Conservation (phyloP, 306 rosid species). For the Castanopsis chinensis region DNA sequence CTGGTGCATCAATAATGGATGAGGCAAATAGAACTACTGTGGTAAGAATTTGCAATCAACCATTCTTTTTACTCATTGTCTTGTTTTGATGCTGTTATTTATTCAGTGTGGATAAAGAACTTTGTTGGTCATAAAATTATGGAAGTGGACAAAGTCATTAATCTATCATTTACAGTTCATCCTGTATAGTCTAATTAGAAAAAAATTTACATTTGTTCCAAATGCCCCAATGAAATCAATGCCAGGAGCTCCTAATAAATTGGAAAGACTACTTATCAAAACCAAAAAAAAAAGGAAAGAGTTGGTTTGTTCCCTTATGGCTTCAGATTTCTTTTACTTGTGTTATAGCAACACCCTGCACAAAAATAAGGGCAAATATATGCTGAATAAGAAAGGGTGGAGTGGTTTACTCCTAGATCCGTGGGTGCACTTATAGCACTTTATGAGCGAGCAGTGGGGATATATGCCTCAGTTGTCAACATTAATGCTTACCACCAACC, state of each 20-base stretch:
- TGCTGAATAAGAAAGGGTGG: background rate
- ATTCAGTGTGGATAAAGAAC: background rate
- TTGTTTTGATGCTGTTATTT: background rate
- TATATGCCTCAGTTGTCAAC: conserved; percentile 81
- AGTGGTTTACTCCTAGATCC: conserved; percentile 42
- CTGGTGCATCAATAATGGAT: conserved; percentile 90
- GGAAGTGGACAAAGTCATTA: too few species aligned
- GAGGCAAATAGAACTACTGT: conserved; percentile 70
- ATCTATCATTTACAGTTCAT: background rate
- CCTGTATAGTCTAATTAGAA: background rate
- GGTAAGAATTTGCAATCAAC: conserved; percentile 50
- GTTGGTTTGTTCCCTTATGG: background rate
- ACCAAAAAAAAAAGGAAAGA: background rate
- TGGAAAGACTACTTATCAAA: background rate
- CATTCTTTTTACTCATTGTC: conserved; percentile 10
- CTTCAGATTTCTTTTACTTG: background rate
- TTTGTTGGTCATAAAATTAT: background rate
- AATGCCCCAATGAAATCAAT: background rate
- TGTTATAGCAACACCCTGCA: background rate
- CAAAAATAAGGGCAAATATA: background rate
- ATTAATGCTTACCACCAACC: conserved; percentile 98
- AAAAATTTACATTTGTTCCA: background rate
- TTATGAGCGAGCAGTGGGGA: conserved; percentile 96
- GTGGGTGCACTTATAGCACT: conserved; percentile 93
- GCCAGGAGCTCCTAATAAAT: background rate